A percentile compares a stretch with the other conserved stretches of the same genome.
Conservation (phyloP, 202 grass and related monocot genomes). For the Zizania palustris region DNA sequence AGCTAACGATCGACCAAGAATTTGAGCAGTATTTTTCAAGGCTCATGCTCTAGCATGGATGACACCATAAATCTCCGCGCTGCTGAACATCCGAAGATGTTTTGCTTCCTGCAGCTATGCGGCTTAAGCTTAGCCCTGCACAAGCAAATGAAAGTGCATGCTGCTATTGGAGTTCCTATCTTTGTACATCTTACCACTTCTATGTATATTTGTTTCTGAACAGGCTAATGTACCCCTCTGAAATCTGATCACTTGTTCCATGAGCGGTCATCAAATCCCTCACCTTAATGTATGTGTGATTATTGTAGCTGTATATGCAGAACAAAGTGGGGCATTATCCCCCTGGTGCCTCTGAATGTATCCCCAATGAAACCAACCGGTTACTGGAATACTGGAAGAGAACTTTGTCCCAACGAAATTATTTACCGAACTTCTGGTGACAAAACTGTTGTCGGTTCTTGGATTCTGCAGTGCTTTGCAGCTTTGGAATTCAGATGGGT, state of each 20-base stretch:
- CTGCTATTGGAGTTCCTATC: constrained; percentile 17
- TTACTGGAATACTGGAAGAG: no score
- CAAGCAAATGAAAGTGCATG: constrained; percentile 12
- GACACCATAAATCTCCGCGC: not conserved
- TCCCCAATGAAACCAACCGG: no score
- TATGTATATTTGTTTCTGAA: constrained; percentile 34
- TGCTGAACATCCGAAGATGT: constrained; percentile 11
- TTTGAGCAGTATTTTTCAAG: constrained; percentile 83
- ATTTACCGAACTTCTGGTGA: no score
- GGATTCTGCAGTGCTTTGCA: no score
- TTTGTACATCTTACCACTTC: constrained; percentile 1
- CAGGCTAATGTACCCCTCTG: not conserved
- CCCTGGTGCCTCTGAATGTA: not conserved
- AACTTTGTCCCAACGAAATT: no score
- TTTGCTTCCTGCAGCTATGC: constrained; percentile 16
- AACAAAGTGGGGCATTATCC: not conserved
- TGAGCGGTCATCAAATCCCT: constrained; percentile 20
- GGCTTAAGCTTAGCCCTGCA: not conserved
- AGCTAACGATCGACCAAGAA: constrained; percentile 79
- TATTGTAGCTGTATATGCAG: not conserved
- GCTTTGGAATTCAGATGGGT: not conserved
- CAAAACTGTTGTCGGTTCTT: no score
- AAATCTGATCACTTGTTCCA: not conserved
- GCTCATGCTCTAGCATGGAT: constrained; percentile 72
- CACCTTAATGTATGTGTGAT: constrained; percentile 2